Evolutionary conservation across 2,329 filamentous ascomycete genomes (phyloP), one percentile per base, ranked within the genome.

Genomic region (Thermothelomyces thermophilus): DNA sequence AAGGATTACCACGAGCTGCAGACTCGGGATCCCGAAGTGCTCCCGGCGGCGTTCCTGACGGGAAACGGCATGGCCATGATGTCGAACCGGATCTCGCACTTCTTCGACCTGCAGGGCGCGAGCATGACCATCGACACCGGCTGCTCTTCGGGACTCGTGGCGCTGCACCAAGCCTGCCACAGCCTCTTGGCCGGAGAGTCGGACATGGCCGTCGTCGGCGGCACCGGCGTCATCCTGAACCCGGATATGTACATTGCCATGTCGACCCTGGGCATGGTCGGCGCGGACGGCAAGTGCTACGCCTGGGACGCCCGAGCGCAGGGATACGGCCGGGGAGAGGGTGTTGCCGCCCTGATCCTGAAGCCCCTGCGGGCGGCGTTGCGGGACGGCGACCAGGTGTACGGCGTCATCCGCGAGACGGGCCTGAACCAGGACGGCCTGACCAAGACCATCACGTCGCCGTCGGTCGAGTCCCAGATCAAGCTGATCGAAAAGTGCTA

Each of bases 321-420:
- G 48, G 78, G 77, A 0, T 81, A 79, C 54, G 73, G 67, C 2
- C 66, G 76, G 13, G 76, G 74, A 2, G 76, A 80, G 53, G 77
- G 75, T 3, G 57, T 73, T 11, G 71, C 65, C 1, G 65, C 68
- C 3, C 30, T 80, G 0, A 51, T 77, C 0, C 50, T 80, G 1
- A 80, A 79, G 60, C 66, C 55, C 2, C 58, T 68, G 9, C 65
- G 65, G 5, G 65, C 66, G 30, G 78, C 77, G 0, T 48, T 80
- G 71, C 72, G 33, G 6, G 33, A 35, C 13, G 33, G 33, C 0
- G 64, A 69, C 31, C 22, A 49, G 0, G 70, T 75, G 35, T 59
- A 66, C 8, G 66, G 62, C n/a, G 55, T 76, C 17, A 69, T 77
- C 40, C 66, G 72, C 0, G 69, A 66, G 10, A 70, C 68, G 0